Conservation (phyloP, 768 basidiomycete species). For the Leccinellum albellum region DNA sequence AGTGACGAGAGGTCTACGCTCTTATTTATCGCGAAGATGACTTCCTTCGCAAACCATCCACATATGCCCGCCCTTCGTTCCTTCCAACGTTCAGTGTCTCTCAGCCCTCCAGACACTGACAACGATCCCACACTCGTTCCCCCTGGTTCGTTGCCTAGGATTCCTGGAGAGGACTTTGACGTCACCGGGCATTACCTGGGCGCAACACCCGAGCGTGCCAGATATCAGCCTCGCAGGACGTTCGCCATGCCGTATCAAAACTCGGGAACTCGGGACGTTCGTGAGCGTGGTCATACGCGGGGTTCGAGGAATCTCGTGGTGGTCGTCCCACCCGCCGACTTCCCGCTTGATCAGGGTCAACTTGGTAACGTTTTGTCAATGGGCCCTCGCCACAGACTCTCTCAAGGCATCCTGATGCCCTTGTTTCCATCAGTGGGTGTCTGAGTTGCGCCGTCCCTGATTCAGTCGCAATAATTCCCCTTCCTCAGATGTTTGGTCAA, state of each 20-base stretch:
- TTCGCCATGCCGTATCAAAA: slow-evolving; percentile 56
- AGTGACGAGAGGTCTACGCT: not conserved
- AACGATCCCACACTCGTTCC: slow-evolving; percentile 2
- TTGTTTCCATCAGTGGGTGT: slow-evolving; percentile 62
- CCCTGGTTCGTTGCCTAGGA: not conserved
- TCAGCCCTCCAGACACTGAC: slow-evolving; percentile 43
- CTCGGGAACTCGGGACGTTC: slow-evolving; percentile 42
- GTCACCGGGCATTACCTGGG: not conserved
- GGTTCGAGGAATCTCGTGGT: slow-evolving; percentile 55
- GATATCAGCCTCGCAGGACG: slow-evolving; percentile 37
- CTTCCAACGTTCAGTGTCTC: slow-evolving; percentile 20
- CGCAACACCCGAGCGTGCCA: slow-evolving; percentile 7
- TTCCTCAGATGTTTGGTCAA: slow-evolving; percentile 66
- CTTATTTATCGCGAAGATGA: slow-evolving; percentile 30
- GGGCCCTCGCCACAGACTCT: slow-evolving; percentile 57
- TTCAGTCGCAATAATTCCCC: not conserved
- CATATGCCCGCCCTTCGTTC: slow-evolving; percentile 35
- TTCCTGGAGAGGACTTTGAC: slow-evolving; percentile 14
- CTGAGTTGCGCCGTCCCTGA: not conserved
- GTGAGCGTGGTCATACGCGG: slow-evolving; percentile 39
- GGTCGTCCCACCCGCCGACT: slow-evolving; percentile 58
- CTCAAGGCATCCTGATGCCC: slow-evolving; percentile 72
- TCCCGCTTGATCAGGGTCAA: slow-evolving; percentile 56
- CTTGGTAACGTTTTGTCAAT: slow-evolving; percentile 55
- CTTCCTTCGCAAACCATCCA: slow-evolving; percentile 38